phyloP scores from a whole-genome alignment of 2,329 filamentous ascomycete genomes.

The Daldinia eschscholtzii region DNA sequence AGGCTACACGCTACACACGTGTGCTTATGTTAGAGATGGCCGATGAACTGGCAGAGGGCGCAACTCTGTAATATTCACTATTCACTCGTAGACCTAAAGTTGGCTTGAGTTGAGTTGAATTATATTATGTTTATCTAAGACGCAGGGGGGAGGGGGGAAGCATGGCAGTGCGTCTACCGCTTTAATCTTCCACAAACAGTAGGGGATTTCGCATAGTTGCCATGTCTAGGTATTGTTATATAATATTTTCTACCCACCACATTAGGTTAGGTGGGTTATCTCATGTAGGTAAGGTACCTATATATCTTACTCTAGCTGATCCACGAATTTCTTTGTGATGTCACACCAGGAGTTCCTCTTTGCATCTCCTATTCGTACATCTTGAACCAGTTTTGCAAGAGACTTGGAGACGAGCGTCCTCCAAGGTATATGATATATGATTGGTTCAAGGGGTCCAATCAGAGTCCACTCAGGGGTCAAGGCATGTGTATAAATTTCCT shows the following conservation, averaged over 20 bases:
- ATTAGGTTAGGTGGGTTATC: no score
- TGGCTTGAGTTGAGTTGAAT: background rate
- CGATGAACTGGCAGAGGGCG: background rate
- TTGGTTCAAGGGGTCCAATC: background rate
- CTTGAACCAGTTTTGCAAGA: background rate
- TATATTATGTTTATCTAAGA: background rate
- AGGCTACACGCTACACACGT: background rate
- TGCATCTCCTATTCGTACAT: background rate
- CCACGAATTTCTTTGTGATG: background rate
- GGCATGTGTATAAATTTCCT: slow-evolving; percentile 30
- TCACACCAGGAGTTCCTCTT: background rate
- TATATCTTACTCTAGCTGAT: background rate
- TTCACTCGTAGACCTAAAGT: background rate
- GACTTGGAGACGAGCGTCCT: slow-evolving; percentile 1
- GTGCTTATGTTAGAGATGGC: background rate
- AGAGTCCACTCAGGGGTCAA: background rate
- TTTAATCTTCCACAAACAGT: background rate
- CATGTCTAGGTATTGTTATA: background rate
- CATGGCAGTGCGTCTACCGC: background rate
- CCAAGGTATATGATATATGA: background rate
- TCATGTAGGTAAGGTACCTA: no score
- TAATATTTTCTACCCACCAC: no score
- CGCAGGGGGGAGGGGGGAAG: background rate
- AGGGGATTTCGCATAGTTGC: background rate
- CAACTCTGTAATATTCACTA: background rate